Percentiles rank a stretch among this genome's conserved stretches.
Conservation (phyloP, 192 early-diverging fungal species). For the Coemansia sp. region DNA sequence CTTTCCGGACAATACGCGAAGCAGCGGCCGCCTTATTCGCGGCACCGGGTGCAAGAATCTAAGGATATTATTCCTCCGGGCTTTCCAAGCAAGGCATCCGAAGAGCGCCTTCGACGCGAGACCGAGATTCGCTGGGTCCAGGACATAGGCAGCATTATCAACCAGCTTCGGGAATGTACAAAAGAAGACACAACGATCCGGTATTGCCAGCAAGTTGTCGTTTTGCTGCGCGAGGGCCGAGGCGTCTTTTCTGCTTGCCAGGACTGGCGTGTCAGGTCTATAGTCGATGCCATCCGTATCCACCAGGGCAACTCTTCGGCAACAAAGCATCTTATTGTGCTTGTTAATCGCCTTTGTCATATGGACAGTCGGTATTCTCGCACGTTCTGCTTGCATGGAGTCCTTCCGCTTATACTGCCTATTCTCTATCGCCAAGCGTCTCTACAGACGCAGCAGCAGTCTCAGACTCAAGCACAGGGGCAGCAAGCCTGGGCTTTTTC, state of each 20-base stretch:
- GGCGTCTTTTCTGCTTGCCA: slow-evolving; percentile 48
- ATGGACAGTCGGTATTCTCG: slow-evolving; percentile 41
- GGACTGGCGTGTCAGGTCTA: slow-evolving; percentile 48
- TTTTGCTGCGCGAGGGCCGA: slow-evolving; percentile 42
- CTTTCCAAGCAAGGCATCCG: slow-evolving; percentile 39
- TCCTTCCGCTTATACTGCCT: slow-evolving; percentile 36
- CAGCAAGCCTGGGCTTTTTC: not conserved
- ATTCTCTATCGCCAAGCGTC: slow-evolving; percentile 21
- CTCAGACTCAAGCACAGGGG: not conserved
- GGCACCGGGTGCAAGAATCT: slow-evolving; percentile 16
- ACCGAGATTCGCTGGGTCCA: slow-evolving; percentile 51
- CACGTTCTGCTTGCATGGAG: slow-evolving; percentile 44
- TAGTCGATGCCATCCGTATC: slow-evolving; percentile 42
- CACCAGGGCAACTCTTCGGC: slow-evolving; percentile 28
- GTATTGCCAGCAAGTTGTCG: slow-evolving; percentile 42
- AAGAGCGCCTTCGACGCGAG: slow-evolving; percentile 51
- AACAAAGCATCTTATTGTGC: slow-evolving; percentile 34
- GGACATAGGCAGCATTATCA: slow-evolving; percentile 38
- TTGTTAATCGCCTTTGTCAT: slow-evolving; percentile 46
- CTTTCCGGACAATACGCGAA: slow-evolving; percentile 4
- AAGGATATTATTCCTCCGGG: slow-evolving; percentile 29
- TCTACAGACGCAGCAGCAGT: not conserved
- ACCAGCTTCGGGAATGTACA: slow-evolving; percentile 23
- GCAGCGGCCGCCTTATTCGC: slow-evolving; percentile 1
- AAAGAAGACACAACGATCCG: slow-evolving; percentile 39